These are phyloP conservation scores for Sarcomyxa edulis DNA, from an alignment of 768 basidiomycete species.

Conservation along the genomic window DNA sequence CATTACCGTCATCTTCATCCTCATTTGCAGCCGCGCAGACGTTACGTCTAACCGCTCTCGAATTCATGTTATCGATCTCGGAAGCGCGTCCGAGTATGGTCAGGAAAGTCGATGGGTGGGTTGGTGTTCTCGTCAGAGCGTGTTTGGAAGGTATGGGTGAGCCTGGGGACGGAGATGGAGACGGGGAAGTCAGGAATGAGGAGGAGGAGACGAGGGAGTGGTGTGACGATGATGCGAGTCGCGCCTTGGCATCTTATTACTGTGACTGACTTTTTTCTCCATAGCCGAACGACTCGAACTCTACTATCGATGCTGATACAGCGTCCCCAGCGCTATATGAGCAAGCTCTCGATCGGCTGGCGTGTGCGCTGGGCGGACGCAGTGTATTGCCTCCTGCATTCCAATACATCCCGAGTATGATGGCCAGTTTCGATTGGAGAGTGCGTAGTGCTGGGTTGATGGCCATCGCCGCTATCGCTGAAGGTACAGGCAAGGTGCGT, in stretches of 20 bases:
- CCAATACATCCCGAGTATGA: slow-evolving; percentile 76
- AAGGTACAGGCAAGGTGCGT: slow-evolving; percentile 70
- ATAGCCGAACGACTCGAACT: too few relatives aligned
- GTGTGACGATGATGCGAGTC: too few relatives aligned
- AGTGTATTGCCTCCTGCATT: slow-evolving; percentile 76
- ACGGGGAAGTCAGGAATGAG: too few relatives aligned
- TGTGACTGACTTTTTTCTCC: too few relatives aligned
- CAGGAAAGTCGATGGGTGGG: slow-evolving; percentile 65
- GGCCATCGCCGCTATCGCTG: slow-evolving; percentile 81
- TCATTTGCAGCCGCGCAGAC: slow-evolving; percentile 49
- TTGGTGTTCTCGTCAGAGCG: slow-evolving; percentile 60
- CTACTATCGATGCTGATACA: too few relatives aligned
- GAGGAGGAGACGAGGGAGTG: too few relatives aligned
- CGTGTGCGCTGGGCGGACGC: slow-evolving; percentile 75
- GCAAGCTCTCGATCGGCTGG: slow-evolving; percentile 76
- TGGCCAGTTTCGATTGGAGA: slow-evolving; percentile 80
- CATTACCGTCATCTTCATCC: slow-evolving; percentile 24
- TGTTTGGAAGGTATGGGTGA: slow-evolving; percentile 83
- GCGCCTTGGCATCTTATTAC: too few relatives aligned
- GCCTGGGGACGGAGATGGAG: slow-evolving; percentile 66
- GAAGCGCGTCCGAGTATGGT: slow-evolving; percentile 74
- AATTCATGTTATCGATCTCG: slow-evolving; percentile 78
- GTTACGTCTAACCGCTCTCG: too few relatives aligned
- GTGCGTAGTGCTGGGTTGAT: slow-evolving; percentile 81
- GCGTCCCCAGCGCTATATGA: too few relatives aligned